Conservation (phyloP, 305 asterid genomes). For the Fraxinus ornus region DNA sequence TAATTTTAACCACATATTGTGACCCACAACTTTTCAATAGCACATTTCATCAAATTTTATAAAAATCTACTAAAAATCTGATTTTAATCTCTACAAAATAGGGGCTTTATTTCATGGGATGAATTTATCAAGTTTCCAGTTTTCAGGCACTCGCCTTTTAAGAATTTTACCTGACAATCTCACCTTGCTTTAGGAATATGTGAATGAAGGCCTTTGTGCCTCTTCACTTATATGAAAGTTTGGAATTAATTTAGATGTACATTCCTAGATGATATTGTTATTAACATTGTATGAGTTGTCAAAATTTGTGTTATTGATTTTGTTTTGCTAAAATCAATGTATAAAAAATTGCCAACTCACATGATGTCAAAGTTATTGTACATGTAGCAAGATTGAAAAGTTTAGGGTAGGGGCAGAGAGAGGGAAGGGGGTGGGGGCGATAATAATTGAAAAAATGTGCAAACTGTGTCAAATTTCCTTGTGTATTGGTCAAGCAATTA, state of each 20-base stretch:
- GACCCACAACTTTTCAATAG: not conserved
- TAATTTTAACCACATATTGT: not conserved
- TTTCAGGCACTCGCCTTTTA: not conserved
- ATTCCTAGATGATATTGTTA: not conserved
- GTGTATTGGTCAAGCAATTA: not conserved
- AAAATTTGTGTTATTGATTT: not conserved
- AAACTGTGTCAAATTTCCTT: not conserved
- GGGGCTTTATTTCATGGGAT: not conserved
- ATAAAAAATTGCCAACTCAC: not conserved
- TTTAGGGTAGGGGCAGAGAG: not conserved
- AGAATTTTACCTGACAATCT: not conserved
- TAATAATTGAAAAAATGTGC: not conserved
- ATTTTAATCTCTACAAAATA: too few species aligned
- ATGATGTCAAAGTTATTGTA: not conserved
- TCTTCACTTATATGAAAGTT: not conserved
- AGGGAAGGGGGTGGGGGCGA: not conserved
- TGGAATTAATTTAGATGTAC: not conserved
- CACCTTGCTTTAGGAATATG: not conserved
- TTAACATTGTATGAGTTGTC: too few species aligned
- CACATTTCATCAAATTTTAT: not conserved
- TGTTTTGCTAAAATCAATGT: not conserved
- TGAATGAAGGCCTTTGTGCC: not conserved
- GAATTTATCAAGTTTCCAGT: not conserved
- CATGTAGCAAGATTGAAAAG: not conserved
- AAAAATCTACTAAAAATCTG: not conserved